phyloP scores from a whole-genome alignment of 208 protist genomes.

The Leishmania gerbilli region DNA sequence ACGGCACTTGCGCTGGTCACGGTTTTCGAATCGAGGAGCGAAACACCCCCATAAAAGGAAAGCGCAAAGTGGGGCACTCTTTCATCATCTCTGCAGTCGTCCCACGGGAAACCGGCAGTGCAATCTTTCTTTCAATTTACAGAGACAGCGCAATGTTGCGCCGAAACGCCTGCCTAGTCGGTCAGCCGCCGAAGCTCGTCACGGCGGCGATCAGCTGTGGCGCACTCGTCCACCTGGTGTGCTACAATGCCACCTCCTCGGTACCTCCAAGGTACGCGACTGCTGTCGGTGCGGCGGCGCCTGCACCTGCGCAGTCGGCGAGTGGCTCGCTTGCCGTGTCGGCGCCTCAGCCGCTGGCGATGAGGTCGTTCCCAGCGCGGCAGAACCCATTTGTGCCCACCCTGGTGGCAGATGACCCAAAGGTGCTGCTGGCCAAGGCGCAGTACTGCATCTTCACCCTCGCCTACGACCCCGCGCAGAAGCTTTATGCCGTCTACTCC shows the following conservation, averaged over 20 bases:
- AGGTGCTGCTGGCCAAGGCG: conserved; percentile 72
- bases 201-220: background rate
- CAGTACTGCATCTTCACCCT: conserved; percentile 88
- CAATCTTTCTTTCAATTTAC: background rate
- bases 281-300: background rate
- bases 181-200: background rate
- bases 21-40: background rate
- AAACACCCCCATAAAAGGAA: background rate
- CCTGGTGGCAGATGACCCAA: conserved; percentile 40
- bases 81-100: background rate
- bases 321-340: background rate
- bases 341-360: conserved; percentile 5
- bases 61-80: background rate
- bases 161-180: background rate
- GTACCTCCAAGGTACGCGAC: conserved; percentile 4
- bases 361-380: conserved; percentile 40
- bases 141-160: conserved; percentile 11
- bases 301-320: conserved; percentile 3
- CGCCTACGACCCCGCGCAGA: conserved; percentile 38
- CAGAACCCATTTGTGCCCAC: conserved; percentile 55
- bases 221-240: background rate
- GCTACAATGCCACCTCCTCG: conserved; percentile 15
- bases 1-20: background rate
- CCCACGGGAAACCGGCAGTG: background rate
- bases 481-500: conserved; percentile 70